Percentiles rank a stretch among this genome's conserved stretches.
Evolutionary conservation across 106 monocot genomes (phyloP).

Genomic region (Dioscorea dumetorum): DNA sequence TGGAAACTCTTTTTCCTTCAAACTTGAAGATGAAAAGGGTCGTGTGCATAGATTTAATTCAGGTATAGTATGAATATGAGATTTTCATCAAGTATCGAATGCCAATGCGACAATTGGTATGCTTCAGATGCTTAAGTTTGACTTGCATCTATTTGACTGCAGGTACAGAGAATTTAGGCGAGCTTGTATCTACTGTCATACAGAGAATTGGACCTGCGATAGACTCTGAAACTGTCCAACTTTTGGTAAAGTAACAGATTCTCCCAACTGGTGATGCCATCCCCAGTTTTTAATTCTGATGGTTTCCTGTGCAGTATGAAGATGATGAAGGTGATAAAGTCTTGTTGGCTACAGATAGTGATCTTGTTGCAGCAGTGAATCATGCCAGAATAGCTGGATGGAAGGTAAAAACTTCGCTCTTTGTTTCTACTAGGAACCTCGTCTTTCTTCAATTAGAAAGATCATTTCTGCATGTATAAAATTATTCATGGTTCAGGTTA

Average conservation of each 20-base stretch:
- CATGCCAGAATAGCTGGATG: slow-evolving; percentile 62
- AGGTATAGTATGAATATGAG: slow-evolving; percentile 16
- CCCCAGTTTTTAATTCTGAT: neutral
- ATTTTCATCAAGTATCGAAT: neutral
- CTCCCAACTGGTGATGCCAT: neutral
- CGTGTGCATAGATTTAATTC: slow-evolving; percentile 79
- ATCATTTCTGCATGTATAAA: no score
- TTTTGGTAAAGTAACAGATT: slow-evolving; percentile 41
- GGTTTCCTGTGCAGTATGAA: slow-evolving; percentile 61
- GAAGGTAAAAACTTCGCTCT: slow-evolving; percentile 46
- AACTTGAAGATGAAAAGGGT: slow-evolving; percentile 67
- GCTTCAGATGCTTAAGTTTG: neutral
- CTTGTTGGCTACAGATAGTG: slow-evolving; percentile 59
- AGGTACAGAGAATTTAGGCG: slow-evolving; percentile 69
- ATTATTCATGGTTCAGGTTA: neutral
- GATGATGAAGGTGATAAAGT: slow-evolving; percentile 95
- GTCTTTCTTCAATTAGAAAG: no score
- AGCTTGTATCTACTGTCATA: slow-evolving; percentile 50
- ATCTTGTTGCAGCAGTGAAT: slow-evolving; percentile 70
- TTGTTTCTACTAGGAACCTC: neutral
- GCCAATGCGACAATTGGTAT: neutral
- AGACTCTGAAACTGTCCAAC: slow-evolving; percentile 33
- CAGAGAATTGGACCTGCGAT: slow-evolving; percentile 50
- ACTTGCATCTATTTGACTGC: neutral
- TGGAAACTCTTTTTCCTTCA: slow-evolving; percentile 74